Percentiles rank a stretch among this genome's conserved stretches.
These are phyloP conservation scores for Asterochloris erici DNA, from an alignment of 139 green algal genomes.

Conservation along the genomic window DNA sequence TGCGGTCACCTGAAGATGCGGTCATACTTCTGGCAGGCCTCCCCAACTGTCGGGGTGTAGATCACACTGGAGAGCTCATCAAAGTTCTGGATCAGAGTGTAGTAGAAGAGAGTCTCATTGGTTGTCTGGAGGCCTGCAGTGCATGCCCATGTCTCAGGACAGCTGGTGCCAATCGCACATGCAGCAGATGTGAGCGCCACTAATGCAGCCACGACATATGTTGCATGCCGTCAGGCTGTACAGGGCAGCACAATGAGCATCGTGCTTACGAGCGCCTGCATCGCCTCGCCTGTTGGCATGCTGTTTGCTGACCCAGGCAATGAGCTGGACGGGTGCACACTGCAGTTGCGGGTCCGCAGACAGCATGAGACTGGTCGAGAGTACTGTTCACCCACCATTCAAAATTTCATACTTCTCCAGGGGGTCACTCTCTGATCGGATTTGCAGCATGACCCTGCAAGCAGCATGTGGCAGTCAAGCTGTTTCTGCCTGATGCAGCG, in stretches of 20 bases:
- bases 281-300: too few species aligned
- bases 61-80: conserved; percentile 78
- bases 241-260: too few species aligned
- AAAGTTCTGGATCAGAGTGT: conserved; percentile 54
- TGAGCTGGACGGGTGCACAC: too few species aligned
- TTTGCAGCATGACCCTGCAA: conserved; percentile 16
- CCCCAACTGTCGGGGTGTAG: conserved; percentile 94
- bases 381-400: background rate
- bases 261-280: too few species aligned
- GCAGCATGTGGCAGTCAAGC: background rate
- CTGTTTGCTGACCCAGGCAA: too few species aligned
- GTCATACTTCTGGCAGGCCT: conserved; percentile 84
- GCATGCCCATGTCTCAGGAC: too few species aligned
- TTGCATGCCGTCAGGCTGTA: background rate
- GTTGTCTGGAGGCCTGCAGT: background rate
- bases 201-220: background rate
- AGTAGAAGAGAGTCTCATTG: conserved; percentile 59
- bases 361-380: too few species aligned
- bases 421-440: background rate
- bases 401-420: conserved; percentile 8
- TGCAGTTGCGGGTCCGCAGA: too few species aligned
- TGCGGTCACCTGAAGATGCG: conserved; percentile 11
- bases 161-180: too few species aligned
- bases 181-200: too few species aligned
- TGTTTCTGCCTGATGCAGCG: background rate